Evolutionary conservation across 805 yeast species (phyloP).

Genomic region (Pachysolen tannophilus): DNA sequence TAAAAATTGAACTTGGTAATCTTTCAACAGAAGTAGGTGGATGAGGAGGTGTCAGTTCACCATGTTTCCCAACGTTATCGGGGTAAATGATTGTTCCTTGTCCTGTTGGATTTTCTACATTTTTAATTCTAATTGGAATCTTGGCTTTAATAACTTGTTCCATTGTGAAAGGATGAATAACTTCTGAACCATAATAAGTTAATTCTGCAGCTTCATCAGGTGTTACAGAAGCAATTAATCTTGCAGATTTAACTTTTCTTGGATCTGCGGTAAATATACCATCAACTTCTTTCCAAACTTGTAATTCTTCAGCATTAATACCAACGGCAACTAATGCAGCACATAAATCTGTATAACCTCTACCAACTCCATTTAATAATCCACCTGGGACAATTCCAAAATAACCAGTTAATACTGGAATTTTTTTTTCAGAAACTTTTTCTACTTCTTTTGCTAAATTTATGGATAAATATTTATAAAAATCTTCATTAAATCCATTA

Average conservation of each 20-base stretch:
- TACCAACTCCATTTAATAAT: slow-evolving; percentile 82
- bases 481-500: slow-evolving; percentile 57
- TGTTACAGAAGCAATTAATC: slow-evolving; percentile 78
- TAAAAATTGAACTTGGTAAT: slow-evolving; percentile 28
- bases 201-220: slow-evolving; percentile 99
- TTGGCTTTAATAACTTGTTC: slow-evolving; percentile 95
- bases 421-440: slow-evolving; percentile 29
- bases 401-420: slow-evolving; percentile 94
- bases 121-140: slow-evolving; percentile 94
- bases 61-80: slow-evolving; percentile 75
- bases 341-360: slow-evolving; percentile 97
- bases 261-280: slow-evolving; percentile 99
- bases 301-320: slow-evolving; percentile 83
- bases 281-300: slow-evolving; percentile 98
- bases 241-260: slow-evolving; percentile 84
- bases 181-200: slow-evolving; percentile 96
- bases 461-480: slow-evolving; percentile 49
- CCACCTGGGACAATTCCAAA: slow-evolving; percentile 98
- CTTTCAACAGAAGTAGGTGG: slow-evolving; percentile 75
- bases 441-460: slow-evolving; percentile 43
- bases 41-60: slow-evolving; percentile 89
- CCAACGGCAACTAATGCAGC: slow-evolving; percentile 97
- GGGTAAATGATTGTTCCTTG: slow-evolving; percentile 93
- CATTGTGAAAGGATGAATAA: slow-evolving; percentile 98
- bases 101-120: slow-evolving; percentile 91